These are phyloP conservation scores for Nicotiana undulata DNA, from an alignment of 257 asterid species.

Conservation along the genomic window DNA sequence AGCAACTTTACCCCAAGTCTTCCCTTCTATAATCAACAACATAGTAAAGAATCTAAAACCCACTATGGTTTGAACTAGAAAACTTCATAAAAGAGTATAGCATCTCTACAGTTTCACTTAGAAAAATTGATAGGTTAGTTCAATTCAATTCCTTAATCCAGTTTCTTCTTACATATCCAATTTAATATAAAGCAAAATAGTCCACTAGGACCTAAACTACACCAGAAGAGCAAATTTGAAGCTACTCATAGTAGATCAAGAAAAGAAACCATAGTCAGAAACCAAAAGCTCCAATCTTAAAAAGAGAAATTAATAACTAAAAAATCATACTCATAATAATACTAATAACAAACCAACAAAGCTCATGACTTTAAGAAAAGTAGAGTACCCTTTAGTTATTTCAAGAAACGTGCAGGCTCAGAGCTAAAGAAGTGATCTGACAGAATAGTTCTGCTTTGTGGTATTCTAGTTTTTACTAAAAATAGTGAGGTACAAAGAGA, in stretches of 20 bases:
- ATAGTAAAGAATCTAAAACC: neutral
- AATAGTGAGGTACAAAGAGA: slow-evolving; percentile 21
- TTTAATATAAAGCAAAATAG: neutral
- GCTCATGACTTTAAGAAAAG: neutral
- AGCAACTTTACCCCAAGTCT: too few species aligned
- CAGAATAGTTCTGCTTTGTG: slow-evolving; percentile 12
- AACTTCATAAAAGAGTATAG: neutral
- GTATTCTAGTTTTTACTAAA: slow-evolving; percentile 42
- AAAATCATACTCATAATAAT: neutral
- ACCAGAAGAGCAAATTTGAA: neutral
- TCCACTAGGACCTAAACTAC: neutral
- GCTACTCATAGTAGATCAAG: neutral
- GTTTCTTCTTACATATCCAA: too few species aligned
- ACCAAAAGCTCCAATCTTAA: neutral
- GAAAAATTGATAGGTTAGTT: neutral
- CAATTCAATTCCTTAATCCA: neutral
- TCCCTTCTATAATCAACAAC: neutral
- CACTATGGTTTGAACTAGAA: neutral
- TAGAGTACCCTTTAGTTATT: neutral
- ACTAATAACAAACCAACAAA: neutral
- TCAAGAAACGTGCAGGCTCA: slow-evolving; percentile 18
- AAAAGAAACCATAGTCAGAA: neutral
- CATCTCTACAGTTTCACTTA: neutral
- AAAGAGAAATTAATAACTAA: neutral
- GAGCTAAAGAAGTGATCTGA: slow-evolving; percentile 38